Evolutionary conservation across 2,329 filamentous ascomycete genomes (phyloP).

Genomic region (Daldinia sp.): DNA sequence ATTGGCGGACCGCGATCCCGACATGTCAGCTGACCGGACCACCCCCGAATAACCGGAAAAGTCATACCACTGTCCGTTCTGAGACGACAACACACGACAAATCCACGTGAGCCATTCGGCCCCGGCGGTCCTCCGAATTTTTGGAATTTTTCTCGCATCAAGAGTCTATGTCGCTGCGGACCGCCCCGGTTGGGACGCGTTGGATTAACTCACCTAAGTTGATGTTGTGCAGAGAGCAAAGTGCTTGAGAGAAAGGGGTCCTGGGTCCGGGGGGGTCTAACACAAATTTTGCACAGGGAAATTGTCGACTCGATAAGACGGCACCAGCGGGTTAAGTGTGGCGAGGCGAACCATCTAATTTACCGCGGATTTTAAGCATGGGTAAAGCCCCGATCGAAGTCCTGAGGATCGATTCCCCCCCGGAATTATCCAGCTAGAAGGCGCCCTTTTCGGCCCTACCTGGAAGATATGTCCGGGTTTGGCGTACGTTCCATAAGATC

Average conservation of each 20-base stretch:
- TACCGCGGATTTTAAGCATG: conserved; percentile 4
- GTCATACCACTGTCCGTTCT: conserved; percentile 36
- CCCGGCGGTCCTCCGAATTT: conserved; percentile 25
- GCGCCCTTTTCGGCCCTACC: conserved; percentile 33
- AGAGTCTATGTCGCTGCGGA: conserved; percentile 14
- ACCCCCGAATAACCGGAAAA: conserved; percentile 25
- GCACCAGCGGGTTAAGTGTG: conserved; percentile 28
- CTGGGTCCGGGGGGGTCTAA: not conserved
- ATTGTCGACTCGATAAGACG: conserved; percentile 20
- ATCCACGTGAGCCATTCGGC: conserved; percentile 24
- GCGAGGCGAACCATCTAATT: conserved; percentile 2
- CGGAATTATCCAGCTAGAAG: not conserved
- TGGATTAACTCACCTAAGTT: not conserved
- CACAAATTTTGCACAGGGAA: conserved; percentile 10
- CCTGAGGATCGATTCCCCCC: conserved; percentile 17
- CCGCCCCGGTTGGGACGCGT: conserved; percentile 19
- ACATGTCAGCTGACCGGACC: conserved; percentile 33
- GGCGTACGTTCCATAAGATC: conserved; percentile 7
- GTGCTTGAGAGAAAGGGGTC: not conserved
- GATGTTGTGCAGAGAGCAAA: not conserved
- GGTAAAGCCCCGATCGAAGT: conserved; percentile 11
- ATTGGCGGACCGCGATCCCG: conserved; percentile 33
- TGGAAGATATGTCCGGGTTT: conserved; percentile 19
- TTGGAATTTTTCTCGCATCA: not conserved
- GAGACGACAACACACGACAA: conserved; percentile 34